A percentile compares a stretch with the other conserved stretches of the same genome.
These are phyloP conservation scores for Septoria linicola DNA, from an alignment of 2,329 filamentous ascomycete genomes.

Conservation along the genomic window DNA sequence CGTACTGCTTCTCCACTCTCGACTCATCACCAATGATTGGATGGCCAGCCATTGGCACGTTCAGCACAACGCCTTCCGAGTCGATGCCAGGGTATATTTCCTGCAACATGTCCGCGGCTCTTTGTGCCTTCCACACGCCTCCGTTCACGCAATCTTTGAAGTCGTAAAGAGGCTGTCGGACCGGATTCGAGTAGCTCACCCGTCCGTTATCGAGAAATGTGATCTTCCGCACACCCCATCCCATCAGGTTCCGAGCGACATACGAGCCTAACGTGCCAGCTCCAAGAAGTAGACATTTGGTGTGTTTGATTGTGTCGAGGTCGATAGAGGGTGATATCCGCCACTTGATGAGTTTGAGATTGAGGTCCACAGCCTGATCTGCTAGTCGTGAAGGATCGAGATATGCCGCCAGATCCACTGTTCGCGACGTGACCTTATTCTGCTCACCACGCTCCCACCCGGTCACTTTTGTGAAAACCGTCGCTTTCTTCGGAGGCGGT, in stretches of 20 bases:
- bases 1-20: slow-evolving; percentile 70
- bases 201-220: slow-evolving; percentile 92
- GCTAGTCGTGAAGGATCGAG: slow-evolving; percentile 88
- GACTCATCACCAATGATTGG: slow-evolving; percentile 68
- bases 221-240: slow-evolving; percentile 93
- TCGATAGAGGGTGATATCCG: slow-evolving; percentile 85
- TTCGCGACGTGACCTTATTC: slow-evolving; percentile 73
- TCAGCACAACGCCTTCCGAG: slow-evolving; percentile 73
- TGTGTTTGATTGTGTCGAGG: slow-evolving; percentile 83
- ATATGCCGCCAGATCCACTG: slow-evolving; percentile 83
- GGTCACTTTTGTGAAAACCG: slow-evolving; percentile 71
- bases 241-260: slow-evolving; percentile 86
- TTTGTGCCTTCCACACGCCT: slow-evolving; percentile 76
- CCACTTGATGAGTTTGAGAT: slow-evolving; percentile 99
- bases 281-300: slow-evolving; percentile 85
- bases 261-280: slow-evolving; percentile 93
- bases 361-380: slow-evolving; percentile 92
- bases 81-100: slow-evolving; percentile 91
- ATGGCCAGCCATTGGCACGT: slow-evolving; percentile 94
- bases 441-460: slow-evolving; percentile 87
- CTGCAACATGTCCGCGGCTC: slow-evolving; percentile 75
- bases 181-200: slow-evolving; percentile 95
- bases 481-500: slow-evolving; percentile 41
- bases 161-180: slow-evolving; percentile 87
- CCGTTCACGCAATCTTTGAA: slow-evolving; percentile 87